These are phyloP conservation scores for Xylaria sp. DNA, from an alignment of 2,329 filamentous ascomycete genomes.

Conservation along the genomic window DNA sequence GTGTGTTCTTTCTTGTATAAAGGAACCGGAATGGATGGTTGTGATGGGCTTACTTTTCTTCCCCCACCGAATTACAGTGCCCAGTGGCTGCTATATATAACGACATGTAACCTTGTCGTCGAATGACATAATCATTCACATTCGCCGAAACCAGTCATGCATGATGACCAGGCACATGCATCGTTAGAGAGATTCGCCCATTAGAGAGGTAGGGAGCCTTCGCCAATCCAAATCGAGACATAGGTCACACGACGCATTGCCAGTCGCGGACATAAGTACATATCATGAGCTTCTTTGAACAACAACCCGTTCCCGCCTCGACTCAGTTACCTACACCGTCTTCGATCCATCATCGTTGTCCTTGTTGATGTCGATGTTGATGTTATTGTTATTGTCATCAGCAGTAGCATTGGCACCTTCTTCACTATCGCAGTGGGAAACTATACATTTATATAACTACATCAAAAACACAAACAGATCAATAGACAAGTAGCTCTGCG, in stretches of 20 bases:
- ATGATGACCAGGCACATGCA: background rate
- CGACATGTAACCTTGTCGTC: background rate
- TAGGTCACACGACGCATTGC: constrained; percentile 29
- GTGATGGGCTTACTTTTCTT: background rate
- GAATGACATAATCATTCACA: constrained; percentile 13
- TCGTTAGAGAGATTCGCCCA: background rate
- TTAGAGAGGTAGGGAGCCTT: background rate
- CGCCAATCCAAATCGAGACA: constrained; percentile 18
- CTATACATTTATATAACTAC: background rate
- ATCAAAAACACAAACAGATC: too few relatives aligned
- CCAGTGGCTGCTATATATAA: background rate
- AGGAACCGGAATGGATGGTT: background rate
- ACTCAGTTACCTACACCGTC: background rate
- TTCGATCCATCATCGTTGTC: too few relatives aligned
- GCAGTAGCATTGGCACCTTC: too few relatives aligned
- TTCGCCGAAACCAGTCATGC: background rate
- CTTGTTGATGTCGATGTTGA: too few relatives aligned
- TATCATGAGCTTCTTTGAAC: constrained; percentile 13
- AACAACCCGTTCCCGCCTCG: background rate
- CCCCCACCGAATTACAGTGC: background rate
- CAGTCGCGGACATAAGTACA: background rate
- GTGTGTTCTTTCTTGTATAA: background rate
- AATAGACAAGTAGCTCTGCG: background rate
- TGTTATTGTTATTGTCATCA: too few relatives aligned
- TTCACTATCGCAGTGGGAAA: too few relatives aligned